phyloP scores from a whole-genome alignment of 192 early-diverging fungal species.

The Linnemannia zychae region DNA sequence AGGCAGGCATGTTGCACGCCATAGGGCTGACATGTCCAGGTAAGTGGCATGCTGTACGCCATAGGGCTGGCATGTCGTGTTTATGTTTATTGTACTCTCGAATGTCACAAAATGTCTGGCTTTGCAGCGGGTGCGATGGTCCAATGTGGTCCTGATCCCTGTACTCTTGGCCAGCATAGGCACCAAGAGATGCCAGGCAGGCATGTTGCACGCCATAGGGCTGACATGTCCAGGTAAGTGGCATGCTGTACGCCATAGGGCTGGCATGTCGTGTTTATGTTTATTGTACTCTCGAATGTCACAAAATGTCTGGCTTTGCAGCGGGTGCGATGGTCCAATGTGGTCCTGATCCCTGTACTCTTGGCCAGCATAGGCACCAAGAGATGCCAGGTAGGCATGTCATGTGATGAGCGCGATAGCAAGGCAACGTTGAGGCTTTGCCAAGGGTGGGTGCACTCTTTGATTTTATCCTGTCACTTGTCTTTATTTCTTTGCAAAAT shows the following conservation, averaged over 20 bases:
- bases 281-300: too few relatives aligned
- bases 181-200: slow-evolving; percentile 32
- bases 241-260: slow-evolving; percentile 32
- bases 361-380: slow-evolving; percentile 35
- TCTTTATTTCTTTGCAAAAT: too few relatives aligned
- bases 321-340: slow-evolving; percentile 27
- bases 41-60: slow-evolving; percentile 30
- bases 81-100: slow-evolving; percentile 8
- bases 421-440: neutral
- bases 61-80: slow-evolving; percentile 31
- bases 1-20: slow-evolving; percentile 41
- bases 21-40: slow-evolving; percentile 32
- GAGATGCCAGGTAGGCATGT: slow-evolving; percentile 38
- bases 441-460: neutral
- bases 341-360: slow-evolving; percentile 39
- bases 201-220: slow-evolving; percentile 41
- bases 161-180: slow-evolving; percentile 43
- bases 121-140: slow-evolving; percentile 22
- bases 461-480: neutral
- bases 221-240: slow-evolving; percentile 32
- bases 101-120: neutral
- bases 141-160: slow-evolving; percentile 35
- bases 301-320: slow-evolving; percentile 6
- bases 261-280: neutral
- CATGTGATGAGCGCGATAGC: neutral